These are phyloP conservation scores for Populus hybrid DNA, from an alignment of 441 rosid genomes.

Conservation along the genomic window DNA sequence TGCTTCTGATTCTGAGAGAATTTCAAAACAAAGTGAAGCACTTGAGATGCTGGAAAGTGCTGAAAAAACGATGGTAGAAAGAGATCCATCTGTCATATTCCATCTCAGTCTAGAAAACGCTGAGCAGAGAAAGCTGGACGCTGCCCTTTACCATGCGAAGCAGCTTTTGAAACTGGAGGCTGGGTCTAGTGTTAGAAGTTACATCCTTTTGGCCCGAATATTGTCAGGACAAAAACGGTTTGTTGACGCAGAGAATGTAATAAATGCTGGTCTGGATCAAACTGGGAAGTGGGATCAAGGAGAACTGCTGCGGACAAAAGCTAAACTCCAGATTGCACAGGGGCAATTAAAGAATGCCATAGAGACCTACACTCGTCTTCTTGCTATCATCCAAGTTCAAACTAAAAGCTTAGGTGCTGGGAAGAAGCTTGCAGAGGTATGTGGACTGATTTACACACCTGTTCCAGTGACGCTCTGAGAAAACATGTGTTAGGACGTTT, in stretches of 20 bases:
- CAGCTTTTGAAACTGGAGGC: constrained; percentile 59
- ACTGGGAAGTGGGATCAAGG: constrained; percentile 90
- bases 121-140: constrained; percentile 81
- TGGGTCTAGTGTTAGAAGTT: constrained; percentile 55
- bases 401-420: constrained; percentile 46
- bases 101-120: constrained; percentile 72
- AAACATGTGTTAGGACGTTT: neutral
- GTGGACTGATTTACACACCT: neutral
- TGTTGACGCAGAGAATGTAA: constrained; percentile 57
- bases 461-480: neutral
- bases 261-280: constrained; percentile 70
- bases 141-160: constrained; percentile 57
- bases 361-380: constrained; percentile 70
- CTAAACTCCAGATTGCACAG: constrained; percentile 73
- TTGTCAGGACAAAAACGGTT: constrained; percentile 71
- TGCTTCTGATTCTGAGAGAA: constrained; percentile 55
- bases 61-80: constrained; percentile 36
- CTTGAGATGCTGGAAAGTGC: constrained; percentile 54
- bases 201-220: constrained; percentile 63
- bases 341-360: constrained; percentile 59
- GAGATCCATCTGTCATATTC: constrained; percentile 52
- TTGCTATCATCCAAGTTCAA: constrained; percentile 82
- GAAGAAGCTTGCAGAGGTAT: constrained; percentile 57
- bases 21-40: constrained; percentile 48
- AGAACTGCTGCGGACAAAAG: constrained; percentile 67